phyloP scores from a whole-genome alignment of 2,329 filamentous ascomycete species.

The Penicillium polonicum region DNA sequence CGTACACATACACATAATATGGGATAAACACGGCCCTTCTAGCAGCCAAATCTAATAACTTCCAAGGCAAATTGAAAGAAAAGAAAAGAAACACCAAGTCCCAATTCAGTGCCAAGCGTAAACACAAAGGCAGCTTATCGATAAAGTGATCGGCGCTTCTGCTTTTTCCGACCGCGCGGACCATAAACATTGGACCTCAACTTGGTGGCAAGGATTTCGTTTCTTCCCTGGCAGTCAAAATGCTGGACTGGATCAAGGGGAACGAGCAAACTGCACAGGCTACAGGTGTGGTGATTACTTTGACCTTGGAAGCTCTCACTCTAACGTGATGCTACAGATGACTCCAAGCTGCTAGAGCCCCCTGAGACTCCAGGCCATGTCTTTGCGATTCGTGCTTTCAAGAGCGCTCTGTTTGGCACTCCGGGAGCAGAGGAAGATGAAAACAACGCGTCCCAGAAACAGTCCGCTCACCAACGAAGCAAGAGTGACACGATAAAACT shows the following conservation, averaged over 20 bases:
- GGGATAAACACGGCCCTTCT: neutral
- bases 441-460: slow-evolving; percentile 18
- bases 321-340: slow-evolving; percentile 24
- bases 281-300: slow-evolving; percentile 15
- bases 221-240: slow-evolving; percentile 7
- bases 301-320: neutral
- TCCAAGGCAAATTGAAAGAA: neutral
- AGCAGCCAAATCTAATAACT: neutral
- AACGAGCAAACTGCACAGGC: slow-evolving; percentile 16
- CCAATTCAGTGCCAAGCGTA: neutral
- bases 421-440: slow-evolving; percentile 53
- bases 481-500: slow-evolving; percentile 24
- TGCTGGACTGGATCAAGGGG: slow-evolving; percentile 30
- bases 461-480: slow-evolving; percentile 20
- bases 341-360: slow-evolving; percentile 57
- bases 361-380: slow-evolving; percentile 66
- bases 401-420: slow-evolving; percentile 64
- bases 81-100: rapidly evolving
- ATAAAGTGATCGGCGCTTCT: slow-evolving; percentile 14
- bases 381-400: slow-evolving; percentile 67
- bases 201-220: neutral
- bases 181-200: slow-evolving; percentile 34
- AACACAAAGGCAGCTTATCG: slow-evolving; percentile 5
- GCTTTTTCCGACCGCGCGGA: slow-evolving; percentile 17
- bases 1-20: neutral